Base-by-base conservation (phyloP, 139 green algal species). In the Chlorella sorokiniana region DNA sequence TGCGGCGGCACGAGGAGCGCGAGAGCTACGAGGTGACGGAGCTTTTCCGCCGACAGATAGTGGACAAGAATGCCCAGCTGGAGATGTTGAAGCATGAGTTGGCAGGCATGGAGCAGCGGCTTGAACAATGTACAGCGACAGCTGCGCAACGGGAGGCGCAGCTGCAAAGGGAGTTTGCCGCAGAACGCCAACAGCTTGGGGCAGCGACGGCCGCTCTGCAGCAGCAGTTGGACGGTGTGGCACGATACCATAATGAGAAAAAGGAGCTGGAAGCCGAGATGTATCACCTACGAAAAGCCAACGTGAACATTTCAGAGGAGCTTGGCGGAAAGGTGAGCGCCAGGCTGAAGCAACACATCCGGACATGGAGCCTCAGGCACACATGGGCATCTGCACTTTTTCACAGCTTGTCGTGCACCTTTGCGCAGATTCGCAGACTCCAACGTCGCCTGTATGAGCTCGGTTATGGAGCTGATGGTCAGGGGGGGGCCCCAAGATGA, bases 1-100 rank as follows among this genome's bases (percentile, higher is more conserved):
- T 91, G 69, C 81, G 89, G 10, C 90, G 93, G 42, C 88, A 90
- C 5, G 88, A 81, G 22, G 84, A 92, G 79, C 78, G 79, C 3
- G 92, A 96, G 69, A 91, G 86, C 72, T 96, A 93, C 45, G 89
- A 95, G 74, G 83, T 91, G 23, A 64, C 78, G 3, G 91, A 95
- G 86, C 90, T 72, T 67, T 81, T 96, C 69, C 87, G 93, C 0
- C 77, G 80, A 16, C 89, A 96, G 84, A 83, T 96, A 42, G 61
- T 89, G 3, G 40, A 65, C 29, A 94, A 93, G 80, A 94, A 86
- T 44, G 88, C 93, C 11, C 52, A 85, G 40, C 90, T 95, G 41
- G 86, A 87, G 20, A 69, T 85, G 4, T 78, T 94, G 23, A 84
- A 94, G 38, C 75, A 41, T 11, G 48, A 84, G 40, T 74, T 87